A percentile compares a stretch with the other conserved stretches of the same genome.
phyloP scores from a whole-genome alignment of 192 early-diverging fungal genomes.

The Coemansia brasiliensis region DNA sequence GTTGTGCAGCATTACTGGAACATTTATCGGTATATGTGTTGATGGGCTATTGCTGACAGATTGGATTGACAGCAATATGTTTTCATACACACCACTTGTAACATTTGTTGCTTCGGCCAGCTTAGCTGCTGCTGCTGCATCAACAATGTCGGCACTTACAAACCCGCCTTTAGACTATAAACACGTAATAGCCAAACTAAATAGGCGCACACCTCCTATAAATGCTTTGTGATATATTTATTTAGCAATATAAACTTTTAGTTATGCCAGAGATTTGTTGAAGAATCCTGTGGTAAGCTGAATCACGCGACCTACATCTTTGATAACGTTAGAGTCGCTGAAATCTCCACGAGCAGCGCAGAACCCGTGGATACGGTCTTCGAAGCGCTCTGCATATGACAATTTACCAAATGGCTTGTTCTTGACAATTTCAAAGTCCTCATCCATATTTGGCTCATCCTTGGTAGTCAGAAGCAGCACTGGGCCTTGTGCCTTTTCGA shows the following conservation, averaged over 20 bases:
- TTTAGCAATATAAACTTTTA: not conserved
- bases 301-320: constrained; percentile 9
- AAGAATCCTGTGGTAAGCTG: constrained; percentile 12
- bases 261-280: constrained; percentile 1
- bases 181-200: too few relatives aligned
- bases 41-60: not conserved
- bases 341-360: constrained; percentile 52
- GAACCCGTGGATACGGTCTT: constrained; percentile 41
- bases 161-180: not conserved
- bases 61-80: too few relatives aligned
- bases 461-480: constrained; percentile 58
- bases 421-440: not conserved
- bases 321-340: constrained; percentile 11
- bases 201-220: too few relatives aligned
- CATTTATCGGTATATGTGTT: not conserved
- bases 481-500: constrained; percentile 58
- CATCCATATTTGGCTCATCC: not conserved
- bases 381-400: constrained; percentile 46
- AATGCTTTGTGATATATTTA: too few relatives aligned
- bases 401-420: constrained; percentile 19
- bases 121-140: not conserved
- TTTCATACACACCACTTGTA: not conserved
- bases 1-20: not conserved
- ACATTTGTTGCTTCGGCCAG: not conserved
- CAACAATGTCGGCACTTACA: not conserved